Conservation (phyloP, 495 filamentous ascomycete species). For the Polyplosphaeria fusca region DNA sequence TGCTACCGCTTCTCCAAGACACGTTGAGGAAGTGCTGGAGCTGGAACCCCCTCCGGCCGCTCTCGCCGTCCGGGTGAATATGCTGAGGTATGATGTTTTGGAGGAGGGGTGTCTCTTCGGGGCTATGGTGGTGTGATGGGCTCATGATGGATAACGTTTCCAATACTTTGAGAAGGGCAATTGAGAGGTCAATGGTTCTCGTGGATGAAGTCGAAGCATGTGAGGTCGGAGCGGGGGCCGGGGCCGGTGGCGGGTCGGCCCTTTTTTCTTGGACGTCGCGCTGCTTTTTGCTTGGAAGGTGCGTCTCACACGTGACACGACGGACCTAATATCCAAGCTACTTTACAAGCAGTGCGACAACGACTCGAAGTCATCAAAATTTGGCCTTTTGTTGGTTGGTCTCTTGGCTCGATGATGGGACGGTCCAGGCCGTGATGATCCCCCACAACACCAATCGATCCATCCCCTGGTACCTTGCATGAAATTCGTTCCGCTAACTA, state of each 20-base stretch:
- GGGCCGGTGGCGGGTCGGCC: constrained; percentile 3
- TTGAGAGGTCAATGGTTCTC: background rate
- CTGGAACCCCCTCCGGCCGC: constrained; percentile 59
- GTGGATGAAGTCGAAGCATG: background rate
- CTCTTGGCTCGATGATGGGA: background rate
- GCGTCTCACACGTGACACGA: background rate
- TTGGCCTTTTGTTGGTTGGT: no score
- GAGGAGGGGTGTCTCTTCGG: constrained; percentile 17
- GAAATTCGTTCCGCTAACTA: background rate
- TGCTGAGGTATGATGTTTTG: constrained; percentile 15
- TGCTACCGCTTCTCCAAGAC: constrained; percentile 56
- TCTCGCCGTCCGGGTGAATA: constrained; percentile 61
- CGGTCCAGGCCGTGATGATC: background rate
- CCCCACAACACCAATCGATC: background rate
- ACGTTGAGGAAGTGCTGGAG: constrained; percentile 58
- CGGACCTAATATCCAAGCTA: no score
- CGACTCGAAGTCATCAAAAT: no score
- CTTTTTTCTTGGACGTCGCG: constrained; percentile 4
- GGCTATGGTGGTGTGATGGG: constrained; percentile 1
- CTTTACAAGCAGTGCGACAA: no score
- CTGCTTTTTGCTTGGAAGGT: constrained; percentile 1
- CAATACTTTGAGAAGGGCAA: background rate
- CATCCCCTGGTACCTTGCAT: background rate
- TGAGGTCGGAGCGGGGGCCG: constrained; percentile 13
- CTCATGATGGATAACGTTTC: background rate